Base-by-base conservation (phyloP, 1,284 basidiomycete genomes). In the Microbotryomycetes sp. region DNA sequence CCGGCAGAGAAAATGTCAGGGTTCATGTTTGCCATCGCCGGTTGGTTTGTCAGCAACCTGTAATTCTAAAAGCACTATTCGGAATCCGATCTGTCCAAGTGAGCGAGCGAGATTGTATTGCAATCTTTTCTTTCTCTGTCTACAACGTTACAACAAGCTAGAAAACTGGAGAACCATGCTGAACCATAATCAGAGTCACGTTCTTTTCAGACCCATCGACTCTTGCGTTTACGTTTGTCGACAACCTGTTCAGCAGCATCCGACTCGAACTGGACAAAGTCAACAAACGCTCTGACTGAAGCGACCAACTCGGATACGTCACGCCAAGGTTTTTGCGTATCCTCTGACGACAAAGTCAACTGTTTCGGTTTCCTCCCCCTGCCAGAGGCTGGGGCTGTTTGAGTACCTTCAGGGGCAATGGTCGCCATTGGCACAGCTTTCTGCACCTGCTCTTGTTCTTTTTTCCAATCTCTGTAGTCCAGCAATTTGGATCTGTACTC, bases 1-100 rank as follows among this genome's bases (percentile, higher is more conserved):
- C 87, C 89, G 0, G 76, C 82, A 28, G 93, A 97, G 79, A 97
- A 97, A 78, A 65, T 90, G 45, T 84, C 86, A 1, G 93, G 93
- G 2, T 86, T 87, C 58, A 29, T 73, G 42, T 67, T 67, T 29
- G 68, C 60, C 5, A 4, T 69, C 7, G 25, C 49, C 1, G 68
- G 63, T 1, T 69, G 68, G 68, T 42, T 47, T 45, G 49, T 50
- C 49, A 50, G 49, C 49, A 22, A 50, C 22, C 22, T 50, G 49
- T 50, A 42, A 28, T 50, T 50, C n/a, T 22, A 46, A 46, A n/a
- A n/a, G n/a, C n/a, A n/a, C n/a, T n/a, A n/a, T n/a, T n/a, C n/a
- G n/a, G n/a, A n/a, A n/a, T n/a, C n/a, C n/a, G n/a, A n/a, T n/a
- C n/a, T n/a, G n/a, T n/a, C n/a, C n/a, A n/a, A n/a, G n/a, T n/a